Conservation (phyloP, 2,329 filamentous ascomycete genomes). For the Harringtonia aguacate region DNA sequence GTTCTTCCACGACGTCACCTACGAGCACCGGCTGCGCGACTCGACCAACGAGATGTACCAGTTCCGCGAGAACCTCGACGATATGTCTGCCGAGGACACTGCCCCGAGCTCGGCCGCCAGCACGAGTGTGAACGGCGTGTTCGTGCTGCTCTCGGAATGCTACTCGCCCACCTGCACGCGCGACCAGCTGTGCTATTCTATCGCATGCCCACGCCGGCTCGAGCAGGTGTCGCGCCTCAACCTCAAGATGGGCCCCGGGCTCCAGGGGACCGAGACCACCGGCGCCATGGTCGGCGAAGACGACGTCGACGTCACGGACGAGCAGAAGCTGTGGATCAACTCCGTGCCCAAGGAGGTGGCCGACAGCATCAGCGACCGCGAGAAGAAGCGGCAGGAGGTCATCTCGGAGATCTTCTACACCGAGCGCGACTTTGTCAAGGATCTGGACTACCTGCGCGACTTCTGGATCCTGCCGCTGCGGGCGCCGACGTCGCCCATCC, state of each 20-base stretch:
- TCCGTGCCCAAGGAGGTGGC: conserved; percentile 92
- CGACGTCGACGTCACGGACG: conserved; percentile 72
- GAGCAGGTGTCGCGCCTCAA: conserved; percentile 94
- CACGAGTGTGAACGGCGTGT: conserved; percentile 73
- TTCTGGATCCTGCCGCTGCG: conserved; percentile 96
- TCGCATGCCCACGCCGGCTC: conserved; percentile 83
- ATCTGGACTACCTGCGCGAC: conserved; percentile 91
- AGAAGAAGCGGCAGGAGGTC: conserved; percentile 96
- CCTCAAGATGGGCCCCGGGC: conserved; percentile 79
- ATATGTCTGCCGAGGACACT: conserved; percentile 70
- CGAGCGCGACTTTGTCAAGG: conserved; percentile 96
- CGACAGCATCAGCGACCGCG: conserved; percentile 76
- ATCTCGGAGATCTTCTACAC: conserved; percentile 99
- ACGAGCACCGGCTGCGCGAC: conserved; percentile 89
- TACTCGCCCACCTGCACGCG: conserved; percentile 96
- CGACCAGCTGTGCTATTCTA: conserved; percentile 94
- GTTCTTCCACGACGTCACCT: conserved; percentile 98
- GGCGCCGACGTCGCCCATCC: conserved; percentile 75
- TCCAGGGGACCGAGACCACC: conserved; percentile 54
- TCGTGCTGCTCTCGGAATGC: conserved; percentile 90
- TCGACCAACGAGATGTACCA: conserved; percentile 94
- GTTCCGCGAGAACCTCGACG: conserved; percentile 85
- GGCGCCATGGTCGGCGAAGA: conserved; percentile 59
- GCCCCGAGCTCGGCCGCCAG: conserved; percentile 19
- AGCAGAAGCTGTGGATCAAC: conserved; percentile 99